A percentile compares a stretch with the other conserved stretches of the same genome.
Evolutionary conservation across 1,139 yeast species (phyloP).

Genomic region (Suhomyces guaymorum): DNA sequence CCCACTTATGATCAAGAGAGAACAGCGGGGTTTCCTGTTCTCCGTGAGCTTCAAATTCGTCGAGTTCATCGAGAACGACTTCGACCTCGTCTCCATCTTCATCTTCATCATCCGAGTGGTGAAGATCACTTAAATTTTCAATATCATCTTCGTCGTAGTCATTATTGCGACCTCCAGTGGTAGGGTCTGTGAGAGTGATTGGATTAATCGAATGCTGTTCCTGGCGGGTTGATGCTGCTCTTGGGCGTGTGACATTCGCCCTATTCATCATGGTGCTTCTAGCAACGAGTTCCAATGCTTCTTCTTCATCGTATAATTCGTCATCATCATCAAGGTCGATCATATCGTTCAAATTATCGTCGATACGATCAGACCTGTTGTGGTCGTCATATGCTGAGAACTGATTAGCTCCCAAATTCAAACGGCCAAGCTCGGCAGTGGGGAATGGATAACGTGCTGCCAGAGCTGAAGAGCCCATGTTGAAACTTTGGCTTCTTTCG

Average conservation of each 20-base stretch:
- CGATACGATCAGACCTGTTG: neutral
- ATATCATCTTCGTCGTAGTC: slow-evolving; percentile 35
- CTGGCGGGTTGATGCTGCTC: neutral
- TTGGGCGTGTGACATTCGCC: neutral
- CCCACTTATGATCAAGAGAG: slow-evolving; percentile 42
- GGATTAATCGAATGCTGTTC: neutral
- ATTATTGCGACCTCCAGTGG: slow-evolving; percentile 1
- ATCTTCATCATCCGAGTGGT: slow-evolving; percentile 42
- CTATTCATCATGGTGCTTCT: slow-evolving; percentile 6
- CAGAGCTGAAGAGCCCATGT: slow-evolving; percentile 1
- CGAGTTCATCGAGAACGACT: slow-evolving; percentile 18
- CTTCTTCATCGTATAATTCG: slow-evolving; percentile 17
- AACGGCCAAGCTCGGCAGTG: slow-evolving; percentile 11
- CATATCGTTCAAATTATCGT: slow-evolving; percentile 2
- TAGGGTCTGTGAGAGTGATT: neutral
- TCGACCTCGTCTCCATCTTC: slow-evolving; percentile 28
- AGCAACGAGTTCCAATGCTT: slow-evolving; percentile 13
- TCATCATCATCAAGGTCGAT: slow-evolving; percentile 15
- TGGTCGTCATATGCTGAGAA: slow-evolving; percentile 1
- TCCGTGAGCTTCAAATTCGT: slow-evolving; percentile 11
- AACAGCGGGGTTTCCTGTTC: neutral
- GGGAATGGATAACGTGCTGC: slow-evolving; percentile 9
- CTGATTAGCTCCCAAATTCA: slow-evolving; percentile 4
- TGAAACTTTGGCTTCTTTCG: slow-evolving; percentile 7
- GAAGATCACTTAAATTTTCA: slow-evolving; percentile 35